Evolutionary conservation across 2,329 filamentous ascomycete genomes (phyloP).

Genomic region (Chrysosporium queenslandicum): DNA sequence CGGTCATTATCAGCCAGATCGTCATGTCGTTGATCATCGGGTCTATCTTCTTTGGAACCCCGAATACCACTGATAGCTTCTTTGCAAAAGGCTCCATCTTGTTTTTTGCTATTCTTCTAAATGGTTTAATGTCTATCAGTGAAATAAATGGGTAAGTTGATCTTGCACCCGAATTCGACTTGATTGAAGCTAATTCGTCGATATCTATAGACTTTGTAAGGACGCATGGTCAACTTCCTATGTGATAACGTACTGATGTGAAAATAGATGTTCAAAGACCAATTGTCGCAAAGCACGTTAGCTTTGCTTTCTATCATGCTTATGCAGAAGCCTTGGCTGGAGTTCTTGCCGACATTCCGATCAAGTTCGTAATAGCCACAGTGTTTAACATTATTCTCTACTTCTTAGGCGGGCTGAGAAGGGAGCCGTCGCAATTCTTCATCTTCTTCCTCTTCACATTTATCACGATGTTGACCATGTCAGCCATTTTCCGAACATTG

Average conservation of each 20-base stretch:
- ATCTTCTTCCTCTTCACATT: conserved; percentile 55
- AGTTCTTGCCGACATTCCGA: conserved; percentile 77
- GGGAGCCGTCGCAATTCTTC: conserved; percentile 45
- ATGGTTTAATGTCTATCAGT: conserved; percentile 53
- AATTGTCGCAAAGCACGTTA: conserved; percentile 82
- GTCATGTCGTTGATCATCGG: conserved; percentile 67
- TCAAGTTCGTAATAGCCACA: conserved; percentile 63
- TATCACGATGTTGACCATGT: conserved; percentile 48
- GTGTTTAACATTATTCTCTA: conserved; percentile 74
- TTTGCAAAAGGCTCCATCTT: conserved; percentile 67
- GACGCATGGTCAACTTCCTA: background rate
- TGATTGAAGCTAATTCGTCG: background rate
- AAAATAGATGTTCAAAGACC: conserved; percentile 73
- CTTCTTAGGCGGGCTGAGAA: conserved; percentile 67
- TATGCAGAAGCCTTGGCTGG: conserved; percentile 76
- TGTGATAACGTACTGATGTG: background rate
- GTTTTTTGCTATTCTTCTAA: conserved; percentile 69
- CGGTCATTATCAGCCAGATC: conserved; percentile 56
- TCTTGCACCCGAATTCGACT: background rate
- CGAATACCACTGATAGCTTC: conserved; percentile 58
- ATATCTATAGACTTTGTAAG: conserved; percentile 22
- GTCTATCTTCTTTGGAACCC: conserved; percentile 48
- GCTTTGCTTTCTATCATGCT: conserved; percentile 84
- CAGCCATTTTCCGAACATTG: conserved; percentile 50
- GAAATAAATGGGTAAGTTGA: conserved; percentile 51